Conservation (phyloP, 495 filamentous ascomycete species). For the Xylaria longipes region DNA sequence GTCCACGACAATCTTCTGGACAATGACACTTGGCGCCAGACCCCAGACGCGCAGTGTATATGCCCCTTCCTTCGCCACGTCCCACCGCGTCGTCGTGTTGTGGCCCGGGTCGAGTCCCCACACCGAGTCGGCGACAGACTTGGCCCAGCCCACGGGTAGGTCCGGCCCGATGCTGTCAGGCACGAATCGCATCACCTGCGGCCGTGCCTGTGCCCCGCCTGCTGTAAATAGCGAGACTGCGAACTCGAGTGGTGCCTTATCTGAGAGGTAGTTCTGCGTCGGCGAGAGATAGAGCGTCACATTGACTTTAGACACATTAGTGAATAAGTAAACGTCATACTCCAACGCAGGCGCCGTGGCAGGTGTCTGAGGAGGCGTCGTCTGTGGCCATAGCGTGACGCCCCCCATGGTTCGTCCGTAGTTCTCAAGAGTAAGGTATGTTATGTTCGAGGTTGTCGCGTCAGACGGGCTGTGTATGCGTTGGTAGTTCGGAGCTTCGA, state of each 20-base stretch:
- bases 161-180: constrained; percentile 51
- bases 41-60: constrained; percentile 68
- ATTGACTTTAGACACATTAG: constrained; percentile 57
- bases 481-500: constrained; percentile 64
- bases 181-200: constrained; percentile 59
- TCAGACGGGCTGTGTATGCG: constrained; percentile 45
- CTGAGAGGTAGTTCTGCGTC: constrained; percentile 65
- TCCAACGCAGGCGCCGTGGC: constrained; percentile 62
- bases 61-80: constrained; percentile 52
- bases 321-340: constrained; percentile 72
- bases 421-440: constrained; percentile 59
- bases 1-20: constrained; percentile 73
- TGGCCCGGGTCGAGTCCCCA: constrained; percentile 59
- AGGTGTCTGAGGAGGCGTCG: constrained; percentile 54
- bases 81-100: constrained; percentile 60
- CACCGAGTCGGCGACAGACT: constrained; percentile 61
- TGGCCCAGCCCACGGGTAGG: constrained; percentile 63
- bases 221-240: constrained; percentile 58
- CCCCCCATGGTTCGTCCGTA: constrained; percentile 66
- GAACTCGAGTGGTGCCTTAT: constrained; percentile 64
- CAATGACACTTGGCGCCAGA: constrained; percentile 67
- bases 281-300: constrained; percentile 67
- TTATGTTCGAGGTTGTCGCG: constrained; percentile 42
- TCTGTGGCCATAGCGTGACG: constrained; percentile 61
- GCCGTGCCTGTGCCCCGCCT: constrained; percentile 45